Conservation (phyloP, 140 eudicot species). For the Cichorium intybus region DNA sequence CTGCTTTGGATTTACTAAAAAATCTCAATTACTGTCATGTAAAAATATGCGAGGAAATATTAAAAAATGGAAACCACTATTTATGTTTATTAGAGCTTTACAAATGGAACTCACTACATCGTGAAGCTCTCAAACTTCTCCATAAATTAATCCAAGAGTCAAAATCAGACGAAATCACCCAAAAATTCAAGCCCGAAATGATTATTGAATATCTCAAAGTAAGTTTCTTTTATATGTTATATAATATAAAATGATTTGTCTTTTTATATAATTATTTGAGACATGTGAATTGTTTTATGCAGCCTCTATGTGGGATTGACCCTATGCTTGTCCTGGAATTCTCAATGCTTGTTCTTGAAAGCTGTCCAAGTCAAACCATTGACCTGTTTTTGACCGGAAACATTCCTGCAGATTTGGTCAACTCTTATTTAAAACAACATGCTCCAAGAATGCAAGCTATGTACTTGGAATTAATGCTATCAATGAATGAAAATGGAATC, state of each 20-base stretch:
- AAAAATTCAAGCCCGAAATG: constrained; percentile 93
- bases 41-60: constrained; percentile 81
- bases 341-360: constrained; percentile 95
- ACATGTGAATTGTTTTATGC: constrained; percentile 31
- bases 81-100: constrained; percentile 78
- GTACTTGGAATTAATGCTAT: constrained; percentile 85
- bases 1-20: constrained; percentile 76
- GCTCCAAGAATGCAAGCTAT: constrained; percentile 98
- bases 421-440: constrained; percentile 86
- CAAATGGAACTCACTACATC: constrained; percentile 83
- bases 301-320: constrained; percentile 96
- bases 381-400: constrained; percentile 93
- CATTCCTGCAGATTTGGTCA: constrained; percentile 90
- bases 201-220: constrained; percentile 96
- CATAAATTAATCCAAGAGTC: constrained; percentile 81
- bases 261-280: background rate
- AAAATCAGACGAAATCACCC: constrained; percentile 57
- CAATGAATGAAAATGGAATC: constrained; percentile 84
- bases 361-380: constrained; percentile 90
- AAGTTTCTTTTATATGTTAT: constrained; percentile 21
- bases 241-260: too few species aligned
- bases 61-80: constrained; percentile 63
- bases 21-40: constrained; percentile 83
- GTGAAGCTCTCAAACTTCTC: constrained; percentile 87
- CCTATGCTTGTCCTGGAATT: constrained; percentile 97